A percentile compares a stretch with the other conserved stretches of the same genome.
phyloP scores from a whole-genome alignment of 331 rosid species.

The Quercus tomentella region DNA sequence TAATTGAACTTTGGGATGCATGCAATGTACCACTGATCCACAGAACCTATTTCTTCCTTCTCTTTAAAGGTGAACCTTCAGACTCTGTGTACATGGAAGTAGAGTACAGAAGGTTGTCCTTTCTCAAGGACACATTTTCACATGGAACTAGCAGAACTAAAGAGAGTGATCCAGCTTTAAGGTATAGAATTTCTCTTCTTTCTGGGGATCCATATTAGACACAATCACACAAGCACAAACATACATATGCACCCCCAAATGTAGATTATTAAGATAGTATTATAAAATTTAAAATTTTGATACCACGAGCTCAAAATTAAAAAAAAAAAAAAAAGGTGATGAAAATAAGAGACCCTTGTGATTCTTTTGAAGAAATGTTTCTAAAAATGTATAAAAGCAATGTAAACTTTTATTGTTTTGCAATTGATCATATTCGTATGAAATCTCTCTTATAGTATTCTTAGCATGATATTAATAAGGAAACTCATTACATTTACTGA shows the following conservation, averaged over 20 bases:
- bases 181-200: constrained; percentile 38
- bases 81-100: constrained; percentile 72
- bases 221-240: background rate
- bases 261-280: background rate
- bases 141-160: constrained; percentile 20
- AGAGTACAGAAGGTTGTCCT: constrained; percentile 75
- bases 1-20: constrained; percentile 72
- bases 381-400: background rate
- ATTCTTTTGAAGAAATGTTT: background rate
- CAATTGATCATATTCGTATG: background rate
- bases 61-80: constrained; percentile 72
- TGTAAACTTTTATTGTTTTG: background rate
- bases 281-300: background rate
- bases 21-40: constrained; percentile 76
- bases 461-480: too few relatives aligned
- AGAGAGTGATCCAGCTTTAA: constrained; percentile 44
- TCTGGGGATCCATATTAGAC: constrained; percentile 10
- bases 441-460: too few relatives aligned
- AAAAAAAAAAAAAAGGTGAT: background rate
- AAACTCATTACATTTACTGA: too few relatives aligned
- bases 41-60: constrained; percentile 77
- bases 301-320: background rate
- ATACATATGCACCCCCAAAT: background rate
- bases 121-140: constrained; percentile 53
- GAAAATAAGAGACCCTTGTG: background rate